Base-by-base conservation (phyloP, 805 yeast species). In the Candida chilensis region DNA sequence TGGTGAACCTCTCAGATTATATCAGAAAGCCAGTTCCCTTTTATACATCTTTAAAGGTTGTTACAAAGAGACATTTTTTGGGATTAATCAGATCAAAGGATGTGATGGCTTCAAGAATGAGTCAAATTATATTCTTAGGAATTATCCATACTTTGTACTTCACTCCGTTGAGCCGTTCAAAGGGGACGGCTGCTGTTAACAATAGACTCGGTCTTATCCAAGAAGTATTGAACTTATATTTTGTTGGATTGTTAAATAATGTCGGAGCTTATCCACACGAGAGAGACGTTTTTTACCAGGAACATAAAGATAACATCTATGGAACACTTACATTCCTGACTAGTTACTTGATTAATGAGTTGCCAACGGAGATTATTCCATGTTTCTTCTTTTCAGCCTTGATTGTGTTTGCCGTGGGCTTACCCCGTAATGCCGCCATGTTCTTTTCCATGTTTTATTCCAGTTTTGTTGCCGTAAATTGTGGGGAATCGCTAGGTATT, bases 401-500 rank as follows among this genome's bases (percentile, higher is more conserved):
- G 36, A 47, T 57, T 29, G 67, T 62, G 7, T 60, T 63, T 39
- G 65, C 43, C 3, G 44, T 50, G 20, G 67, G 65, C 3, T 41
- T 63, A 28, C 68, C 69, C 3, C 36, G 67, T 20, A 58, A 52
- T 2, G 42, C 63, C 1, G 51, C 42, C 3, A 62, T 60, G 66
- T 63, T 45, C 37, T 62, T 62, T 34, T 44, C 56, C n/a, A 48
- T 57, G 54, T 49, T 60, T 28, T 38, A 48, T 28, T 41, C 57
- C 6, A 39, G 54, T 5, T 44, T 56, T 26, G 47, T 48, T 1
- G 42, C 53, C 2, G 41, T 60, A 15, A 59, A 57, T 34, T 44
- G 54, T 30, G 69, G 69, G 17, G 69, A 63, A 35, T 59, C 66
- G 2, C 48, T 62, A 16, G 69, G 68, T 3, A 62, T 61, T 5